These are phyloP conservation scores for Ceratocystis eucalypticola DNA, from an alignment of 2,329 filamentous ascomycete genomes.

Conservation along the genomic window DNA sequence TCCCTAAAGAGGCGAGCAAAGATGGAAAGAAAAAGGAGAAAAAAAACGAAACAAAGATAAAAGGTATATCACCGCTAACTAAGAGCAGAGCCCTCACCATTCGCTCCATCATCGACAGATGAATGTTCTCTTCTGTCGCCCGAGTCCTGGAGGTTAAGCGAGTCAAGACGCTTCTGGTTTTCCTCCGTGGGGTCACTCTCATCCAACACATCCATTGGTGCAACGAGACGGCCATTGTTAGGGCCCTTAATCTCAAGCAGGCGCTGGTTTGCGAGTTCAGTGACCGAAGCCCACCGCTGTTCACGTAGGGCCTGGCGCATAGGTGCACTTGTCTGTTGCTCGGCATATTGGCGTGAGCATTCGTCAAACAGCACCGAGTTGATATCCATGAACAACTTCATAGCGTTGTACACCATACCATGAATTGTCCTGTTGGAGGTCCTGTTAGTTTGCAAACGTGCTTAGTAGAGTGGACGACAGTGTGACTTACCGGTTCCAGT, in stretches of 20 bases:
- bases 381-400: conserved; percentile 99
- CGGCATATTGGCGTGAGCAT: conserved; percentile 95
- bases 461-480: neutral
- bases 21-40: neutral
- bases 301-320: conserved; percentile 69
- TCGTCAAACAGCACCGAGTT: conserved; percentile 97
- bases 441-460: neutral
- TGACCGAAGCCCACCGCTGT: conserved; percentile 77
- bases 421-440: conserved; percentile 66
- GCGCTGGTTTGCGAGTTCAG: conserved; percentile 62
- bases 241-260: conserved; percentile 32
- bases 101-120: conserved; percentile 1
- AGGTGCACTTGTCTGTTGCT: conserved; percentile 86
- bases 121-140: conserved; percentile 40
- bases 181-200: conserved; percentile 74
- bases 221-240: conserved; percentile 29
- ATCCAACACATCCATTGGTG: conserved; percentile 43
- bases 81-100: conserved; percentile 5
- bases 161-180: conserved; percentile 76
- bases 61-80: conserved; percentile 7
- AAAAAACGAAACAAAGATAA: conserved; percentile 16
- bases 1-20: neutral
- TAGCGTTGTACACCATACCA: conserved; percentile 98
- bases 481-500: conserved; percentile 79
- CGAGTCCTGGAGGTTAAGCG: conserved; percentile 77